Evolutionary conservation across 129 eudicot species (phyloP).

Genomic region (Escallonia rubra): DNA sequence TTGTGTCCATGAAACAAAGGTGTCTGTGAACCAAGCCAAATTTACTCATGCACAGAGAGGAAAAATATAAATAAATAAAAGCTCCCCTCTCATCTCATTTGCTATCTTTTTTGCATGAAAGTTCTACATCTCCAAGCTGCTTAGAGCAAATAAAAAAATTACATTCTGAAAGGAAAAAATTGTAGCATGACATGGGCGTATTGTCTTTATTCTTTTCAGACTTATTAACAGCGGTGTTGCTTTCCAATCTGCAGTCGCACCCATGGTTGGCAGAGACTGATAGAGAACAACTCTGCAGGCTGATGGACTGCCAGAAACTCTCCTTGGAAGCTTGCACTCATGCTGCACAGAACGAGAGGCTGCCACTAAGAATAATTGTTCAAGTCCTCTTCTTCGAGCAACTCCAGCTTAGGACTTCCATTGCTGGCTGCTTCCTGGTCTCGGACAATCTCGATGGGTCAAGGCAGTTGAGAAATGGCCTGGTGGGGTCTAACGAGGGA

Average conservation of each 20-base stretch:
- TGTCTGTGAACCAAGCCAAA: too few species aligned
- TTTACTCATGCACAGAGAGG: too few species aligned
- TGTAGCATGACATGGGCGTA: background rate
- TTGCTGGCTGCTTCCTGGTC: conserved; percentile 88
- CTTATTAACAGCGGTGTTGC: conserved; percentile 3
- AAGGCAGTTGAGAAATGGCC: conserved; percentile 70
- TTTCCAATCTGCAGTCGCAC: conserved; percentile 59
- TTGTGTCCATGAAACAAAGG: too few species aligned
- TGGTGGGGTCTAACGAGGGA: conserved; percentile 56
- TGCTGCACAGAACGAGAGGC: conserved; percentile 91
- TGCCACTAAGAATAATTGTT: conserved; percentile 81
- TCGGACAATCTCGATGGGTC: conserved; percentile 88
- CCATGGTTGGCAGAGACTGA: conserved; percentile 88
- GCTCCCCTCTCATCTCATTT: too few species aligned
- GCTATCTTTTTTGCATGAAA: too few species aligned
- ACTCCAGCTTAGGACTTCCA: conserved; percentile 83
- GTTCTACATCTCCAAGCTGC: too few species aligned
- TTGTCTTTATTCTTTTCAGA: background rate
- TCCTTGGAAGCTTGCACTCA: conserved; percentile 97
- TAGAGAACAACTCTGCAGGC: conserved; percentile 85
- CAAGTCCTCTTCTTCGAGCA: conserved; percentile 98
- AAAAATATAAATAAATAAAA: too few species aligned
- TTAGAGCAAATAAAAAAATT: too few species aligned
- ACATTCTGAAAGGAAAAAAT: too few species aligned
- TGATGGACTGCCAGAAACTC: conserved; percentile 94